These are phyloP conservation scores for Arthroderma sp. DNA, from an alignment of 2,329 filamentous ascomycete species.

Conservation along the genomic window DNA sequence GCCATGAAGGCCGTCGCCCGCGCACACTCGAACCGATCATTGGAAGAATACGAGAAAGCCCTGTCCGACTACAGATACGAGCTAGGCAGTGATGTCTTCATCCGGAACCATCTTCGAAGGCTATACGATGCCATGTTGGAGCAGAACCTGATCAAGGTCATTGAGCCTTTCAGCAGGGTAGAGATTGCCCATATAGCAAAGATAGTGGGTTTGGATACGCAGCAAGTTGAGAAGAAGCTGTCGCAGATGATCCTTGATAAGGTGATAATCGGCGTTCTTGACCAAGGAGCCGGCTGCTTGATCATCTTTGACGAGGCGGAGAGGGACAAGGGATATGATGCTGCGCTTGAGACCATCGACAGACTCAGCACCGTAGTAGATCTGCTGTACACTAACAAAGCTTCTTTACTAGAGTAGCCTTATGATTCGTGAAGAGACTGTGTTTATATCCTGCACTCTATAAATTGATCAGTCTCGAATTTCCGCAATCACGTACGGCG, in stretches of 20 bases:
- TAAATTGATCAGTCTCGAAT: neutral
- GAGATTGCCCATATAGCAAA: slow-evolving; percentile 95
- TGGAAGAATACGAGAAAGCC: slow-evolving; percentile 94
- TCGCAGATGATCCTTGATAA: slow-evolving; percentile 99
- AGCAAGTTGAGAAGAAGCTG: slow-evolving; percentile 94
- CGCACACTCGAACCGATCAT: slow-evolving; percentile 84
- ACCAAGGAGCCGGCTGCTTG: slow-evolving; percentile 93
- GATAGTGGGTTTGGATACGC: slow-evolving; percentile 91
- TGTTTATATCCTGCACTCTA: neutral
- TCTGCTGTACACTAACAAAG: slow-evolving; percentile 94
- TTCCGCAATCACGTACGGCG: neutral
- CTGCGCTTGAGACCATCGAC: slow-evolving; percentile 85
- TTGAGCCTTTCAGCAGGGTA: slow-evolving; percentile 94
- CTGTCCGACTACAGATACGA: slow-evolving; percentile 84
- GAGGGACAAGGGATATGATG: slow-evolving; percentile 85
- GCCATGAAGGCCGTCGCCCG: slow-evolving; percentile 98
- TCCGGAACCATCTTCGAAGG: slow-evolving; percentile 88
- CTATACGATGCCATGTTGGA: slow-evolving; percentile 98
- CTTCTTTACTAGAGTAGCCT: slow-evolving; percentile 74
- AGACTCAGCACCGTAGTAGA: slow-evolving; percentile 97
- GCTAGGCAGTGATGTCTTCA: slow-evolving; percentile 87
- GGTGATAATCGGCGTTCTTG: slow-evolving; percentile 92
- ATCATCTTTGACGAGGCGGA: slow-evolving; percentile 95
- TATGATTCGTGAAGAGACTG: slow-evolving; percentile 3
- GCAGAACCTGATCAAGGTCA: slow-evolving; percentile 99